Evolutionary conservation across 148 eudicot species (phyloP).

Genomic region (Rhododendron molle): DNA sequence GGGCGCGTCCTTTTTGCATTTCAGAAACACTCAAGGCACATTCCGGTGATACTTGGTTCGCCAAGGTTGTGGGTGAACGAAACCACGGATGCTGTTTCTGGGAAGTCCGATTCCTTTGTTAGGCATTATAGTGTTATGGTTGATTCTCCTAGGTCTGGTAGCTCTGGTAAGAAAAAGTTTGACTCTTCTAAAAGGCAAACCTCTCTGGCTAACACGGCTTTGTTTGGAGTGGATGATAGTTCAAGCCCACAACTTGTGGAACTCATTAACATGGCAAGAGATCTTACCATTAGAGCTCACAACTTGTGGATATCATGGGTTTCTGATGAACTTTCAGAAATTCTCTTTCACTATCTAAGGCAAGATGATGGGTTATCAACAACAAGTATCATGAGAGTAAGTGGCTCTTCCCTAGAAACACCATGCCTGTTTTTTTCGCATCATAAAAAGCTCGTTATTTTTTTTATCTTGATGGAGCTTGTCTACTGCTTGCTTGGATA

Average conservation of each 20-base stretch:
- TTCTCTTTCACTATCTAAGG: conserved; percentile 51
- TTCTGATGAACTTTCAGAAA: conserved; percentile 63
- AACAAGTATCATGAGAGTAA: conserved; percentile 64
- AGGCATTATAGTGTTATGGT: conserved; percentile 43
- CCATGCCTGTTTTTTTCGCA: neutral
- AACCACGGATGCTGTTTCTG: conserved; percentile 32
- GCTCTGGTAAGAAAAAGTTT: conserved; percentile 42
- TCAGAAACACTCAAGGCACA: conserved; percentile 75
- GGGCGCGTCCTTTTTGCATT: conserved; percentile 89
- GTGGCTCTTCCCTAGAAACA: conserved; percentile 20
- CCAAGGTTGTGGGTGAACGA: conserved; percentile 78
- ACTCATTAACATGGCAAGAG: conserved; percentile 52
- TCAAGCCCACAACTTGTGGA: conserved; percentile 80
- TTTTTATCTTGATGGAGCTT: neutral
- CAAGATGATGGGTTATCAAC: conserved; percentile 73
- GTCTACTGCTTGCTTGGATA: neutral
- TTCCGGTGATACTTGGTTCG: conserved; percentile 81
- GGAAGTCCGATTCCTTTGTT: conserved; percentile 36
- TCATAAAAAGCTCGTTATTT: neutral
- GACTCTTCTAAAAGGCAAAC: conserved; percentile 52
- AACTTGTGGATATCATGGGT: conserved; percentile 92
- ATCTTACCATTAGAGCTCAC: conserved; percentile 71
- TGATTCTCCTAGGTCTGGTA: conserved; percentile 46
- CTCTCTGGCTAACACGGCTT: conserved; percentile 61
- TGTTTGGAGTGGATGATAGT: conserved; percentile 64